Evolutionary conservation across 2,329 filamentous ascomycete genomes (phyloP).

Genomic region (Pestalotiopsis fici): DNA sequence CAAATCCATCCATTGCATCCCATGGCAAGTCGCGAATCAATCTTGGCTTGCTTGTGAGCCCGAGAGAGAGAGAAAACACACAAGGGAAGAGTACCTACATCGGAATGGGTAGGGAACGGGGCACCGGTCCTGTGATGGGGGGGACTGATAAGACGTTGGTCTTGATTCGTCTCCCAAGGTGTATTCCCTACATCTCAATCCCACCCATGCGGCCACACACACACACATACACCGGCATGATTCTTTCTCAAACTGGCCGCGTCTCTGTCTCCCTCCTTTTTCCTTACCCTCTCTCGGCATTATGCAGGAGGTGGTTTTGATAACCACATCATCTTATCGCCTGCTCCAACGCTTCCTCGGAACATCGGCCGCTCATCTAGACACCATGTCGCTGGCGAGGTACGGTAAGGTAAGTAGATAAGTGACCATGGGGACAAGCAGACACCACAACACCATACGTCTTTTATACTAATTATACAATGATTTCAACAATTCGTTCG

Average conservation of each 20-base stretch:
- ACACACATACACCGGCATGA: neutral
- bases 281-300: neutral
- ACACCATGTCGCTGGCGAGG: neutral
- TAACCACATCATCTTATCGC: neutral
- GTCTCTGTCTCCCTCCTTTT: neutral
- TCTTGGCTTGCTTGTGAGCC: too few relatives aligned
- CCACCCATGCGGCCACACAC: neutral
- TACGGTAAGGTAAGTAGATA: too few relatives aligned
- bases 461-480: neutral
- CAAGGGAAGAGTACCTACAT: neutral
- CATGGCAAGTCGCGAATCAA: neutral
- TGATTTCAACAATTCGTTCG: neutral
- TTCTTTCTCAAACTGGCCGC: neutral
- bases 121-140: slow-evolving; percentile 5
- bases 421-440: neutral
- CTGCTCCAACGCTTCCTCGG: neutral
- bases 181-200: neutral
- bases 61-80: neutral
- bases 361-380: neutral
- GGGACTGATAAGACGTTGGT: slow-evolving; percentile 6
- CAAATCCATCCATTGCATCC: neutral
- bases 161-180: neutral
- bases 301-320: neutral
- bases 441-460: neutral
- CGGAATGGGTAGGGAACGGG: neutral